Base-by-base conservation (phyloP, 108 stramenopile species). In the Cyclotella atomus region DNA sequence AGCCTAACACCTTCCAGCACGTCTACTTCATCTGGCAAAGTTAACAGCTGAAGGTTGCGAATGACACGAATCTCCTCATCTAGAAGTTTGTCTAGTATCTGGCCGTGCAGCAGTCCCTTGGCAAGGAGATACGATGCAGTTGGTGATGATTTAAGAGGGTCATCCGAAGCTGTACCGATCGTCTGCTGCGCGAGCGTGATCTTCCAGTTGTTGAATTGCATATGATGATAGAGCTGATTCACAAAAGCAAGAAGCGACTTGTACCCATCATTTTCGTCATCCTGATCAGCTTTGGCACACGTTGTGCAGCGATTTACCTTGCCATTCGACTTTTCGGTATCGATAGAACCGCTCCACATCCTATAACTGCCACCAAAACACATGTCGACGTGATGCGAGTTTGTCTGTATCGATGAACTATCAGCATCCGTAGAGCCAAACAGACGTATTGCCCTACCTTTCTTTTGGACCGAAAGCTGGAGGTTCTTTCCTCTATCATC, bases 161-260 rank as follows among this genome's bases (percentile, higher is more conserved):
- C 45, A 17, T 79, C 82, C 7, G 20, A 32, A 25, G 55, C 61
- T 25, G 33, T 38, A 3, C 92, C 92, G 60, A 93, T 91, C 9
- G 65, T 82, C 59, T 87, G 73, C 77, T 93, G 92, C 10, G 82
- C 89, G 36, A 90, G 50, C 7, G 92, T 93, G 49, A 90, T 74
- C 68, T 93, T 93, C 87, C 90, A 91, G 19, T 86, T 36, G 19
- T 77, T 65, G 20, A 59, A 16, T 47, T 83, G 41, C 65, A 82
- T 83, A 5, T 77, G 60, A 5, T 76, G 59, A 50, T 83, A 76
- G 43, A 91, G 76, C 44, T 81, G 75, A 17, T 85, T 54, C 2
- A 75, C 81, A 36, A 87, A 78, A 10, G 69, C 35, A 29, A 83
- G 63, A 20, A 92, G 70, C 56, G 69, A 75, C 23, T 78, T 75